Percentiles rank a stretch among this genome's conserved stretches.
Evolutionary conservation across 495 filamentous ascomycete genomes (phyloP).

Genomic region (Aspergillus kassunensis): DNA sequence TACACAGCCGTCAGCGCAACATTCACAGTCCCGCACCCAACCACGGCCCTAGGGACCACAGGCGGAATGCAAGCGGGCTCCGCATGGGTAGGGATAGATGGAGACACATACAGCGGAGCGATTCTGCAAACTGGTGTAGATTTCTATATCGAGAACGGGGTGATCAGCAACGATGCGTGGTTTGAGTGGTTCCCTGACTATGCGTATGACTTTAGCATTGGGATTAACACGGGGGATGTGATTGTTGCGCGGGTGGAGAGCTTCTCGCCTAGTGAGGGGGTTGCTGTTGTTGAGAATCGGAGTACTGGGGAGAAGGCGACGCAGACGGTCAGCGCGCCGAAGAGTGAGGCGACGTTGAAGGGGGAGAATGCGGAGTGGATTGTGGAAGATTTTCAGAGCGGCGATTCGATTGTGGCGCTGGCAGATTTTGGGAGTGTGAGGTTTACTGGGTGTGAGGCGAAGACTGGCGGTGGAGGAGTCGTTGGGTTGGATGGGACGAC

Average conservation of each 20-base stretch:
- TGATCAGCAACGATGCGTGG: slow-evolving; percentile 52
- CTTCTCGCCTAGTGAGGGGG: slow-evolving; percentile 43
- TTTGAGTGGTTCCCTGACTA: slow-evolving; percentile 62
- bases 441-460: slow-evolving; percentile 40
- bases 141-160: slow-evolving; percentile 42
- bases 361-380: slow-evolving; percentile 61
- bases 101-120: slow-evolving; percentile 51
- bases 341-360: slow-evolving; percentile 31
- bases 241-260: slow-evolving; percentile 53
- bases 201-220: slow-evolving; percentile 53
- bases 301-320: slow-evolving; percentile 51
- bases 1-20: slow-evolving; percentile 52
- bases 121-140: slow-evolving; percentile 62
- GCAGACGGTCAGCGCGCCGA: slow-evolving; percentile 44
- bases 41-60: slow-evolving; percentile 25
- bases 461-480: slow-evolving; percentile 31
- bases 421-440: slow-evolving; percentile 50
- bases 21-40: slow-evolving; percentile 52
- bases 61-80: slow-evolving; percentile 46
- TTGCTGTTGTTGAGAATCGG: slow-evolving; percentile 53
- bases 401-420: slow-evolving; percentile 45
- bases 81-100: slow-evolving; percentile 64
- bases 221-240: slow-evolving; percentile 49
- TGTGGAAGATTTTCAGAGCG: slow-evolving; percentile 57
- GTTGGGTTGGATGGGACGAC: slow-evolving; percentile 39